Evolutionary conservation across 768 basidiomycete species (phyloP).

Genomic region (Boletus subparvulus): DNA sequence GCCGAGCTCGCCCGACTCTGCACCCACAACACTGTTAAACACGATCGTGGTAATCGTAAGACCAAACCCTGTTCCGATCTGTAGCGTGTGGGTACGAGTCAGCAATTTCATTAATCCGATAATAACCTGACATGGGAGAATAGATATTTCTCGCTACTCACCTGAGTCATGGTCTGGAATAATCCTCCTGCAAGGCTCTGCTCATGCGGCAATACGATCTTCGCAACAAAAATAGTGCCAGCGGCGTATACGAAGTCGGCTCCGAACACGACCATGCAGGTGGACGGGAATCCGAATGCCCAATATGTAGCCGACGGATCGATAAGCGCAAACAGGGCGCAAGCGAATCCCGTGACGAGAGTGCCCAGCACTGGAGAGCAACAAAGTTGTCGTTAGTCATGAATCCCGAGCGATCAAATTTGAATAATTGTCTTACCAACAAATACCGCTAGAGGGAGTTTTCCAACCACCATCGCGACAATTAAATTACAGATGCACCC

Average conservation of each 20-base stretch:
- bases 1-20: slow-evolving; percentile 33
- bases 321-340: slow-evolving; percentile 69
- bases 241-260: slow-evolving; percentile 75
- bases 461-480: slow-evolving; percentile 58
- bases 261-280: slow-evolving; percentile 64
- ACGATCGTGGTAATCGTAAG: slow-evolving; percentile 73
- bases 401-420: background rate
- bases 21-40: slow-evolving; percentile 51
- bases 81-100: background rate
- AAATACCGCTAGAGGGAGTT: slow-evolving; percentile 54
- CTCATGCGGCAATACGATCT: slow-evolving; percentile 62
- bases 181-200: slow-evolving; percentile 75
- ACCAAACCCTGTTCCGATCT: slow-evolving; percentile 71
- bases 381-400: background rate
- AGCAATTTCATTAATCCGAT: background rate
- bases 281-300: slow-evolving; percentile 74
- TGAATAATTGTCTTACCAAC: slow-evolving; percentile 42
- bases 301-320: slow-evolving; percentile 58
- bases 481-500: slow-evolving; percentile 65
- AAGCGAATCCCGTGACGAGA: slow-evolving; percentile 53
- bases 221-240: slow-evolving; percentile 74
- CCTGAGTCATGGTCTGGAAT: slow-evolving; percentile 79
- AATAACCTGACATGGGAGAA: background rate
- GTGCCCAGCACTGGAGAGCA: slow-evolving; percentile 49
- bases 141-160: slow-evolving; percentile 21